phyloP scores from a whole-genome alignment of 169 alveolate species.

The Plasmodium reichenowi region DNA sequence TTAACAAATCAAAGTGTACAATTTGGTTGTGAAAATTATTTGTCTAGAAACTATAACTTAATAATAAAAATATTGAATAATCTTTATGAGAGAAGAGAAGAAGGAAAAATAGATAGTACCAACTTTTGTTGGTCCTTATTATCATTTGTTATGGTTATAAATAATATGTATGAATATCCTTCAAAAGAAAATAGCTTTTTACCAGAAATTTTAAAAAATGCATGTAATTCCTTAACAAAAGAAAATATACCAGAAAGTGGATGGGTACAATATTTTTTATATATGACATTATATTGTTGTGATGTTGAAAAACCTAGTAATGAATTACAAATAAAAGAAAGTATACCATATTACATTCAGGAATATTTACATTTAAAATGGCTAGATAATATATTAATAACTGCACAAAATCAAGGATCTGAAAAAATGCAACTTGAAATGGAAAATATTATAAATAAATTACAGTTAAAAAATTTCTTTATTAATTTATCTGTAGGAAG shows the following conservation, averaged over 20 bases:
- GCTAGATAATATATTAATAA: slow-evolving; percentile 86
- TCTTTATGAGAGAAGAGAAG: slow-evolving; percentile 22
- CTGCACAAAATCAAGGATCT: slow-evolving; percentile 89
- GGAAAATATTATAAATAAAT: slow-evolving; percentile 85
- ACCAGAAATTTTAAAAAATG: slow-evolving; percentile 74
- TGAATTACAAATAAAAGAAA: slow-evolving; percentile 83
- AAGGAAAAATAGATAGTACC: slow-evolving; percentile 79
- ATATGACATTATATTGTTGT: slow-evolving; percentile 86
- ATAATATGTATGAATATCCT: slow-evolving; percentile 84
- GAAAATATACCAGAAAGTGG: slow-evolving; percentile 88
- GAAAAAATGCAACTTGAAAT: slow-evolving; percentile 89
- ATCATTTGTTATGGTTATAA: slow-evolving; percentile 78
- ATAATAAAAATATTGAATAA: slow-evolving; percentile 37
- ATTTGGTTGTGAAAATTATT: slow-evolving; percentile 39
- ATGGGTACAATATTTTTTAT: slow-evolving; percentile 88
- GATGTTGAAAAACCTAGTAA: slow-evolving; percentile 88
- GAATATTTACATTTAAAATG: slow-evolving; percentile 86
- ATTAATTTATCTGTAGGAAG: slow-evolving; percentile 90
- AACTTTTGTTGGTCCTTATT: slow-evolving; percentile 85
- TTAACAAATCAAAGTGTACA: slow-evolving; percentile 81
- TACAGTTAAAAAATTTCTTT: slow-evolving; percentile 82
- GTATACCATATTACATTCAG: slow-evolving; percentile 87
- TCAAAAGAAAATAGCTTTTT: slow-evolving; percentile 60
- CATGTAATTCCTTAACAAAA: slow-evolving; percentile 73
- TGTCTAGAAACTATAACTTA: slow-evolving; percentile 54